Percentiles rank a stretch among this genome's conserved stretches.
Conservation (phyloP, 2,329 filamentous ascomycete genomes). For the Aspergillus fijiensis region DNA sequence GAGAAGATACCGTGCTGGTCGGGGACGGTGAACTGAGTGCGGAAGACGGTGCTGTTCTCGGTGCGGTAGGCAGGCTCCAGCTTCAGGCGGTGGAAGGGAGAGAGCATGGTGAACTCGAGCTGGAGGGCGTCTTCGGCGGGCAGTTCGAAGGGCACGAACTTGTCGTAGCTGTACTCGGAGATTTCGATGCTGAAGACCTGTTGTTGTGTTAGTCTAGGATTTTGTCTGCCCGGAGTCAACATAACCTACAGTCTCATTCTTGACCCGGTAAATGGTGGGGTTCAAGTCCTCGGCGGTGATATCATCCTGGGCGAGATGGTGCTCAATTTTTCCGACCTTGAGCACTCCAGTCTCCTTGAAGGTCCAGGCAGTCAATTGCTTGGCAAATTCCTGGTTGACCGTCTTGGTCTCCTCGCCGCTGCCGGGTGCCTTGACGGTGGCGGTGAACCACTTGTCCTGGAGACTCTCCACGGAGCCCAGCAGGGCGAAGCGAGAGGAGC, state of each 20-base stretch:
- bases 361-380: constrained; percentile 85
- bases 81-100: constrained; percentile 87
- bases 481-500: constrained; percentile 85
- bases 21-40: constrained; percentile 74
- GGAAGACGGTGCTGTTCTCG: constrained; percentile 70
- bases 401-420: constrained; percentile 61
- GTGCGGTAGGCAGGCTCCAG: constrained; percentile 61
- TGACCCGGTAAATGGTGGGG: constrained; percentile 88
- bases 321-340: constrained; percentile 77
- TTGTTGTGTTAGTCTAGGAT: constrained; percentile 5
- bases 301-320: constrained; percentile 60
- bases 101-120: constrained; percentile 98
- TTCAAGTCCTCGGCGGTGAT: constrained; percentile 57
- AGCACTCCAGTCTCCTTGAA: constrained; percentile 93
- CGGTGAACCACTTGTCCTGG: constrained; percentile 84
- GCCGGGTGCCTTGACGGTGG: constrained; percentile 63
- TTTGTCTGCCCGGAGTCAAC: too few species aligned
- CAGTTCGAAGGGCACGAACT: constrained; percentile 71
- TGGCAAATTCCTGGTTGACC: constrained; percentile 80
- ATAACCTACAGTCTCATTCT: constrained; percentile 86
- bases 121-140: constrained; percentile 73
- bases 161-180: constrained; percentile 76
- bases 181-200: constrained; percentile 85
- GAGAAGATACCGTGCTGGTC: constrained; percentile 99
- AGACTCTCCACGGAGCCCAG: constrained; percentile 85